phyloP scores from a whole-genome alignment of 805 yeast genomes.

The Candida loeiensis region DNA sequence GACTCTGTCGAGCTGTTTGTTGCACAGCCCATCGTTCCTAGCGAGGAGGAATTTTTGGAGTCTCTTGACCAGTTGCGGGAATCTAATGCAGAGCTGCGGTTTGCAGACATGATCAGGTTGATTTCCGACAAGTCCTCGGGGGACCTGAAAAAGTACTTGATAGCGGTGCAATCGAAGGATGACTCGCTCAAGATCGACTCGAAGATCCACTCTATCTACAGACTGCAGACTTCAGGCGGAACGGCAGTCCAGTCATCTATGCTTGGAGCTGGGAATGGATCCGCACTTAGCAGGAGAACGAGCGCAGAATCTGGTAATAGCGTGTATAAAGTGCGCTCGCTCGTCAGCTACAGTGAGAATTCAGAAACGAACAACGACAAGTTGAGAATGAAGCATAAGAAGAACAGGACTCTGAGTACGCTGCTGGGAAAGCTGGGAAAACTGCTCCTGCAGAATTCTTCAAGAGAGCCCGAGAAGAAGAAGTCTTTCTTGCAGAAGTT shows the following conservation, averaged over 20 bases:
- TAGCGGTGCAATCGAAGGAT: slow-evolving; percentile 19
- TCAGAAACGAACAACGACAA: slow-evolving; percentile 21
- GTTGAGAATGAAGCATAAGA: slow-evolving; percentile 10
- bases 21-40: slow-evolving; percentile 3
- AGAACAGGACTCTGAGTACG: slow-evolving; percentile 9
- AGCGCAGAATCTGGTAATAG: slow-evolving; percentile 13
- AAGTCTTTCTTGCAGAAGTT: slow-evolving; percentile 15
- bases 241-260: slow-evolving; percentile 1
- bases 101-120: slow-evolving; percentile 17
- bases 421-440: slow-evolving; percentile 8
- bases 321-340: slow-evolving; percentile 40
- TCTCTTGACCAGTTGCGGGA: background rate
- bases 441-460: background rate
- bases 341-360: slow-evolving; percentile 34
- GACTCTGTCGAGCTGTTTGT: slow-evolving; percentile 8
- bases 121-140: slow-evolving; percentile 26
- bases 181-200: slow-evolving; percentile 23
- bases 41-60: slow-evolving; percentile 5
- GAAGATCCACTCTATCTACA: slow-evolving; percentile 37
- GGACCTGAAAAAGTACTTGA: slow-evolving; percentile 26
- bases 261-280: slow-evolving; percentile 5
- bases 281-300: slow-evolving; percentile 9
- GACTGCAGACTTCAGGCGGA: slow-evolving; percentile 16
- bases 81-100: slow-evolving; percentile 9
- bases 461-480: slow-evolving; percentile 6